A percentile compares a stretch with the other conserved stretches of the same genome.
phyloP scores from a whole-genome alignment of 441 rosid genomes.

The Mallotus japonicus region DNA sequence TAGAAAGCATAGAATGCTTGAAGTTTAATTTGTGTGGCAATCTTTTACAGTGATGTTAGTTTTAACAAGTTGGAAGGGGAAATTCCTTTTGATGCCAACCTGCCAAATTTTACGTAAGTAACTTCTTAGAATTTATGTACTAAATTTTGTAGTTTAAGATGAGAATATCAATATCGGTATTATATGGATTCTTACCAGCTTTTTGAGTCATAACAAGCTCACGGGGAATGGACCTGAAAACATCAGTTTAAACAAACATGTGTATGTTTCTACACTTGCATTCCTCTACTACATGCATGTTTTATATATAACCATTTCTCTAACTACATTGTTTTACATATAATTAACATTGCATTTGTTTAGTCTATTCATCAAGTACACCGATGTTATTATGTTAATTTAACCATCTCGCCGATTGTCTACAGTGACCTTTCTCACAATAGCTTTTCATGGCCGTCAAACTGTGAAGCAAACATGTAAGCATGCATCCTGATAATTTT shows the following conservation, averaged over 20 bases:
- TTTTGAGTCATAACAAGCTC: not conserved
- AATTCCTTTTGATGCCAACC: not conserved
- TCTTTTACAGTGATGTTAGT: not conserved
- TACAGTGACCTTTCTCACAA: slow-evolving; percentile 41
- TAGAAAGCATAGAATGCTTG: not conserved
- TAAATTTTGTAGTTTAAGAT: no score
- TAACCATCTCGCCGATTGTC: not conserved
- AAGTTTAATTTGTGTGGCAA: not conserved
- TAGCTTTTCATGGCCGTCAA: slow-evolving; percentile 30
- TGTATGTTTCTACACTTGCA: not conserved
- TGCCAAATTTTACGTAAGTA: not conserved
- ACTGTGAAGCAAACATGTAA: slow-evolving; percentile 22
- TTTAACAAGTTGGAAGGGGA: slow-evolving; percentile 6
- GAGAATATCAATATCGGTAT: no score
- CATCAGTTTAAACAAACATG: no score
- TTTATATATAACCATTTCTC: no score
- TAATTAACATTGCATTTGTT: no score
- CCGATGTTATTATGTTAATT: no score
- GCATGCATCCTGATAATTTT: slow-evolving; percentile 7
- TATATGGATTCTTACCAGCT: not conserved
- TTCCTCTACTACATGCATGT: no score
- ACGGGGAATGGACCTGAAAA: not conserved
- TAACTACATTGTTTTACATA: no score
- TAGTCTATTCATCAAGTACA: no score
- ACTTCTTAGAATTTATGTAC: no score